These are phyloP conservation scores for Flaveria floridana DNA, from an alignment of 140 eudicot species.

Conservation along the genomic window DNA sequence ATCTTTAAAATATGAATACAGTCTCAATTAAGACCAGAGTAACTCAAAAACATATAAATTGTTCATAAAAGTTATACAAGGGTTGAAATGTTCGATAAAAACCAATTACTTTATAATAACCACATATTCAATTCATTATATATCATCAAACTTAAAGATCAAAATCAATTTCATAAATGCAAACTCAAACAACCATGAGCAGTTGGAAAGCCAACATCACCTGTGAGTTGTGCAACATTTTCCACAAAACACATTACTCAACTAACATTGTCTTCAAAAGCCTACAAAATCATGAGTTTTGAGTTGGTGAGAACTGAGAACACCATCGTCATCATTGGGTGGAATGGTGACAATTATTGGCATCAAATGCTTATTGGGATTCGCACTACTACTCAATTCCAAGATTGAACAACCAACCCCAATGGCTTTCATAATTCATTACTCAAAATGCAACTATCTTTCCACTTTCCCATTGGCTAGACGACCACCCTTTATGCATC, in stretches of 20 bases:
- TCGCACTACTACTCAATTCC: constrained; percentile 49
- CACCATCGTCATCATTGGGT: constrained; percentile 37
- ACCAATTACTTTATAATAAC: too few relatives aligned
- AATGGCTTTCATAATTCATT: constrained; percentile 5
- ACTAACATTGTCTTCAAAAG: neutral
- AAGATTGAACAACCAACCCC: constrained; percentile 39
- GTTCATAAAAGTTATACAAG: too few relatives aligned
- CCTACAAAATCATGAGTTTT: constrained; percentile 22
- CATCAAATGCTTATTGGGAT: constrained; percentile 61
- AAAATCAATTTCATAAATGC: too few relatives aligned
- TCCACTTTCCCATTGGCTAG: constrained; percentile 25
- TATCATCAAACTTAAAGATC: too few relatives aligned
- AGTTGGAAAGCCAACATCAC: neutral
- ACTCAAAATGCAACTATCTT: constrained; percentile 28
- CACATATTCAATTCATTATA: too few relatives aligned
- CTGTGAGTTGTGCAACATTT: neutral
- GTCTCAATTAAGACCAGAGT: too few relatives aligned
- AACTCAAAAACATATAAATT: too few relatives aligned
- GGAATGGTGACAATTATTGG: constrained; percentile 48
- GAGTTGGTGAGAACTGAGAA: constrained; percentile 43
- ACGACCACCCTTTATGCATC: constrained; percentile 7
- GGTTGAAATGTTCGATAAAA: too few relatives aligned
- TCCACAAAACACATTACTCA: neutral
- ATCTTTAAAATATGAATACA: too few relatives aligned
- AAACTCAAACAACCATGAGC: too few relatives aligned